Evolutionary conservation across 192 early-diverging fungal genomes (phyloP).

Genomic region (Fimicolochytrium jonesii): DNA sequence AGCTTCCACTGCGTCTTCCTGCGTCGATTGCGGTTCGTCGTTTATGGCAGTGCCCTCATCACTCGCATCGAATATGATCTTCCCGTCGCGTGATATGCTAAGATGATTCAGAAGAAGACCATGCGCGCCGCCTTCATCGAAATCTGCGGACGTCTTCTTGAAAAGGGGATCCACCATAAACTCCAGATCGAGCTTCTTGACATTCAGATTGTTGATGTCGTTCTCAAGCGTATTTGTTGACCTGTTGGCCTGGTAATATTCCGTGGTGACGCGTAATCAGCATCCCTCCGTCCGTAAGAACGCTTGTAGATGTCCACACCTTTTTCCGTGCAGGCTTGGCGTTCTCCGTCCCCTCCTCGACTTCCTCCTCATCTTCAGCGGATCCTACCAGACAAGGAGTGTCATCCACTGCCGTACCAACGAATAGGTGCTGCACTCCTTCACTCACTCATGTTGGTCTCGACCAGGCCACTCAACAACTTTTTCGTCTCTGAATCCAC

Average conservation of each 20-base stretch:
- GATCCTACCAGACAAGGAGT: too few species aligned
- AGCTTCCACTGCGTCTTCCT: conserved; percentile 19
- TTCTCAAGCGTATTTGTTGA: conserved; percentile 68
- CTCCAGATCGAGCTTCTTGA: conserved; percentile 88
- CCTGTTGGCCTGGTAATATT: conserved; percentile 5
- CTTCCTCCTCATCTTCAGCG: conserved; percentile 19
- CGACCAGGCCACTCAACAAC: conserved; percentile 81
- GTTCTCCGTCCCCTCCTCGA: background rate
- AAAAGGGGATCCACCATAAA: conserved; percentile 93
- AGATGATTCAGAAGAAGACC: conserved; percentile 89
- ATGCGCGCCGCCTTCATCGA: conserved; percentile 94
- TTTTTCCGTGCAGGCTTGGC: conserved; percentile 5
- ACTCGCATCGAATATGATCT: conserved; percentile 91
- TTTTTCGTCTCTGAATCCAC: conserved; percentile 89
- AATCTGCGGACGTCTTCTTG: conserved; percentile 96
- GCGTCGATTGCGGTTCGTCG: too few species aligned
- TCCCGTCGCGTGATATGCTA: conserved; percentile 71
- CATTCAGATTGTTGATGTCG: conserved; percentile 70
- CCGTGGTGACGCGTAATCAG: too few species aligned
- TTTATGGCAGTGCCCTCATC: conserved; percentile 63
- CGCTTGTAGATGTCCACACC: background rate
- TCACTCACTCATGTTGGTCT: conserved; percentile 42
- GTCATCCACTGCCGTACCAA: conserved; percentile 1
- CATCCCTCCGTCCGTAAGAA: too few species aligned
- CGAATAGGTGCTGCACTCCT: too few species aligned